Base-by-base conservation (phyloP, 2,329 filamentous ascomycete species). In the Tympanopsis confertula region DNA sequence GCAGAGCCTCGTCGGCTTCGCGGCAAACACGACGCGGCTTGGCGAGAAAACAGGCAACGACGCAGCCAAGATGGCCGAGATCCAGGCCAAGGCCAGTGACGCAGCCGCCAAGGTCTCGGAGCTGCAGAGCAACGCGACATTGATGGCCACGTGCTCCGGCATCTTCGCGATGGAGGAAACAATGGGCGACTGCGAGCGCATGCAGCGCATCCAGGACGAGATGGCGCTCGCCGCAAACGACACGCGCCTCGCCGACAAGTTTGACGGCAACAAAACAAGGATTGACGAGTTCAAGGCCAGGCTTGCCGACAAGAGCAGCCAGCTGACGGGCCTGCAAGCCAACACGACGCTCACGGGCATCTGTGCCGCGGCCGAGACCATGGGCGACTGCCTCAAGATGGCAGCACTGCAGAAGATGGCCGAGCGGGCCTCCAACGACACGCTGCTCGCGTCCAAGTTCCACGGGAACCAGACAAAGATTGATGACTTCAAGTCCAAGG, bases 11-110 rank as follows among this genome's bases (percentile, higher is more conserved):
- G 44, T 57, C 38, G 44, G 50, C 29, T 44, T 60, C 4, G 58
- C 56, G 15, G 42, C 44, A 46, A 62, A 64, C 49, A 42, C 49
- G 5, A 62, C 59, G 22, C 44, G 48, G 41, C 51, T 64, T 3
- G 47, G 51, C 22, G 37, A 49, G 36, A 41, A 51, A 35, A 52
- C 54, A 35, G 43, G 57, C 17, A 52, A 52, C 46, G 57, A 64
- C 42, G 50, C 57, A 20, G 60, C 59, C 35, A 51, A 52, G 41
- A 50, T 54, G 4, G 53, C 50, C 10, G 47, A 47, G 19, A 51
- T 63, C 47, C 53, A 62, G 49, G 50, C 55, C 39, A 57, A 61
- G 47, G 57, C 56, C 2, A 45, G 54, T 14, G 39, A 47, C 3
- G 50, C 47, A 4, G 45, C 50, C 2, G 45, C 51, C 18, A 46